Percentiles rank a stretch among this genome's conserved stretches.
phyloP scores from a whole-genome alignment of 148 eudicot species.

The Silene latifolia region DNA sequence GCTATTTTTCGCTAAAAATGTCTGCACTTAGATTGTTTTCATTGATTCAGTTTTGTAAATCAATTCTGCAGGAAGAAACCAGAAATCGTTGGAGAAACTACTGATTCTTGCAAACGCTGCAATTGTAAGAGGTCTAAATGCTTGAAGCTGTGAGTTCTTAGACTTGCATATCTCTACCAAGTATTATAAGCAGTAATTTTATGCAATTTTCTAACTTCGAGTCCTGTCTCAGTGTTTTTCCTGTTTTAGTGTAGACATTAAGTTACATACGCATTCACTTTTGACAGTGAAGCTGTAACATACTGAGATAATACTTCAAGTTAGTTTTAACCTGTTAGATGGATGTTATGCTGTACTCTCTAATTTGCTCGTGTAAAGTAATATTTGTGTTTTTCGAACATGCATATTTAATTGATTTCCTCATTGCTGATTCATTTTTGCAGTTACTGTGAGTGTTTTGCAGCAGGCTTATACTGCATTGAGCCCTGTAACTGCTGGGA shows the following conservation, averaged over 20 bases:
- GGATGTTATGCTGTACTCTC: too few relatives aligned
- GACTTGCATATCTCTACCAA: background rate
- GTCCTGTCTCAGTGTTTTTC: background rate
- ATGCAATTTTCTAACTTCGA: too few relatives aligned
- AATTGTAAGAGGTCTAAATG: slow-evolving; percentile 50
- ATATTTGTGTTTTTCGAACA: background rate
- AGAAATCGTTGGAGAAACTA: slow-evolving; percentile 28
- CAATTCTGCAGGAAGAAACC: slow-evolving; percentile 27
- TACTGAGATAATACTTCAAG: background rate
- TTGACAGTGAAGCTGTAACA: background rate
- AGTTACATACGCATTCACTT: background rate
- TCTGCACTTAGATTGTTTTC: background rate
- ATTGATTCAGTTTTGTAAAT: slow-evolving; percentile 9
- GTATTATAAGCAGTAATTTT: too few relatives aligned
- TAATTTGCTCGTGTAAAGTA: background rate
- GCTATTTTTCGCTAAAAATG: background rate
- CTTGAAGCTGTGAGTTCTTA: slow-evolving; percentile 44
- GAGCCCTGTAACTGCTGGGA: slow-evolving; percentile 41
- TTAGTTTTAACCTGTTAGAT: background rate
- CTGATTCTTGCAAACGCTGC: slow-evolving; percentile 42
- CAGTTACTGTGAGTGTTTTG: slow-evolving; percentile 49
- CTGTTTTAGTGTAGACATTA: too few relatives aligned
- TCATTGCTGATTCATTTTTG: too few relatives aligned
- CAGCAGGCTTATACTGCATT: slow-evolving; percentile 45
- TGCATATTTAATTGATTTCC: background rate